Evolutionary conservation across 2,329 filamentous ascomycete genomes (phyloP).

Genomic region (Cercospora berteroae): DNA sequence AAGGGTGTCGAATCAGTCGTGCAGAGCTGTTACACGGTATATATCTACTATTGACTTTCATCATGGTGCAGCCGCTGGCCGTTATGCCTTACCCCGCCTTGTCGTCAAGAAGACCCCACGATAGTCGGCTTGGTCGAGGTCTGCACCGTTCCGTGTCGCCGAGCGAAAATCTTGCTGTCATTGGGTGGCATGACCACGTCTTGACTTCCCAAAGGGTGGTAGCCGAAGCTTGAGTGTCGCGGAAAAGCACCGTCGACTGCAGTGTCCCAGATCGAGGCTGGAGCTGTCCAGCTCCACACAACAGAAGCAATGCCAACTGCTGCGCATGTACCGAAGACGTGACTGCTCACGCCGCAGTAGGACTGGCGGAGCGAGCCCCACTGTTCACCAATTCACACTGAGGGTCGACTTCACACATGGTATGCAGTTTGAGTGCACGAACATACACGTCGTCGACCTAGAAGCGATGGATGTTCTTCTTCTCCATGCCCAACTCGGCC

Average conservation of each 20-base stretch:
- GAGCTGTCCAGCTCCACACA: background rate
- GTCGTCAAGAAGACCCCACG: slow-evolving; percentile 6
- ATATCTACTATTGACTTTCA: slow-evolving; percentile 10
- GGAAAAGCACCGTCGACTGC: background rate
- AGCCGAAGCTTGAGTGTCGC: background rate
- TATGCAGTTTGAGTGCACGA: background rate
- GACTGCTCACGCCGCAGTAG: background rate
- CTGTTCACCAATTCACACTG: background rate
- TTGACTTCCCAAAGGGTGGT: background rate
- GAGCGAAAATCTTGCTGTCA: background rate
- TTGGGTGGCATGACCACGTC: background rate
- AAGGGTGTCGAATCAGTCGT: background rate
- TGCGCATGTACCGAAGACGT: background rate
- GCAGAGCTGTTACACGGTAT: slow-evolving; percentile 6
- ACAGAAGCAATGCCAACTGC: background rate
- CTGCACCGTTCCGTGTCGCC: slow-evolving; percentile 9
- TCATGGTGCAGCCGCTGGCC: slow-evolving; percentile 2
- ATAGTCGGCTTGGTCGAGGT: slow-evolving; percentile 1
- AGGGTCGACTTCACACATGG: background rate
- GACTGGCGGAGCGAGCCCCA: background rate
- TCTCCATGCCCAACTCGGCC: slow-evolving; percentile 56
- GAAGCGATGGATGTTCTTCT: slow-evolving; percentile 59
- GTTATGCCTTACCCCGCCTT: slow-evolving; percentile 4
- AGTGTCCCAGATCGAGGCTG: background rate
- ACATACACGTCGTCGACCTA: slow-evolving; percentile 31